These are phyloP conservation scores for Casuarina cunninghamiana DNA, from an alignment of 306 rosid genomes.

Conservation along the genomic window DNA sequence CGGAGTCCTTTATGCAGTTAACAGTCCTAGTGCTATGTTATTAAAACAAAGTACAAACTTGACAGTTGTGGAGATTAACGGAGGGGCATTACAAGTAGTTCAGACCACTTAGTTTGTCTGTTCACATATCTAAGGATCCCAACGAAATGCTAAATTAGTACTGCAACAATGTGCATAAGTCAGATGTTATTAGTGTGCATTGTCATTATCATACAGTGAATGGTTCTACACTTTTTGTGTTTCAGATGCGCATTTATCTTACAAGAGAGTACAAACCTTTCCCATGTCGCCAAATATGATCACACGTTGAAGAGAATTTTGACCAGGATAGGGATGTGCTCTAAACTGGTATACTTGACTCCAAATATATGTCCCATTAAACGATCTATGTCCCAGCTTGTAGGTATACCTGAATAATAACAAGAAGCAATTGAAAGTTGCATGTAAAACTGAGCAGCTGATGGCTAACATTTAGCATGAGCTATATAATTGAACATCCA, in stretches of 20 bases:
- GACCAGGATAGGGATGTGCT: constrained; percentile 93
- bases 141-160: background rate
- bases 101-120: background rate
- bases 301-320: constrained; percentile 79
- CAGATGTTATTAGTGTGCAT: background rate
- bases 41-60: background rate
- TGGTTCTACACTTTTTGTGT: background rate
- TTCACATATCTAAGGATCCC: background rate
- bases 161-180: background rate
- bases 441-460: background rate
- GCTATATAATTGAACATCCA: too few species aligned
- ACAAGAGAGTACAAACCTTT: constrained; percentile 56
- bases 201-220: background rate
- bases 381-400: constrained; percentile 74
- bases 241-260: background rate
- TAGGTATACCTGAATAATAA: constrained; percentile 59
- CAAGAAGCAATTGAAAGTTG: background rate
- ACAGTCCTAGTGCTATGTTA: background rate
- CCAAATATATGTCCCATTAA: constrained; percentile 60
- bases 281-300: constrained; percentile 97
- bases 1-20: background rate
- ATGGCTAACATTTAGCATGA: background rate
- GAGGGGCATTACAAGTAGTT: background rate
- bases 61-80: background rate
- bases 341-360: constrained; percentile 68